Evolutionary conservation across 2,329 filamentous ascomycete genomes (phyloP).

Genomic region (Aspergillus sp.): DNA sequence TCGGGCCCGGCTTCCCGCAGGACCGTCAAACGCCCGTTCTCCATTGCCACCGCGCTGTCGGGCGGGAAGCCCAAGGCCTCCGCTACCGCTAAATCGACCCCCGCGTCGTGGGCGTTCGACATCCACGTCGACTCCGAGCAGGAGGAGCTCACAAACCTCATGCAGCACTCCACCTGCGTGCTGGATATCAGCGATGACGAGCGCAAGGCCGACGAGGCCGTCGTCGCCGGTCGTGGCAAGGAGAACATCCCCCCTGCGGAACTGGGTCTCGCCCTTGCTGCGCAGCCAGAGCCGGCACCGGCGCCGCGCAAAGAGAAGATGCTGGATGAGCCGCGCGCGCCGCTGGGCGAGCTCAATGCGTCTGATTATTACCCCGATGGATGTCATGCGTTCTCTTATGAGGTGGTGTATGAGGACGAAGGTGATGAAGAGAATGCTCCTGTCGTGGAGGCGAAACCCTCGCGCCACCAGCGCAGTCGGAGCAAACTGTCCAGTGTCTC

Average conservation of each 20-base stretch:
- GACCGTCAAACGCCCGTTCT: slow-evolving; percentile 64
- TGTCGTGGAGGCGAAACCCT: slow-evolving; percentile 15
- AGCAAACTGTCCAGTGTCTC: slow-evolving; percentile 22
- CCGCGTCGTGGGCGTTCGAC: slow-evolving; percentile 73
- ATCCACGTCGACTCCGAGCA: slow-evolving; percentile 91
- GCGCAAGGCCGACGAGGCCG: slow-evolving; percentile 50
- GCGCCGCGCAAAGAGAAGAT: slow-evolving; percentile 41
- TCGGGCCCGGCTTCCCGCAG: slow-evolving; percentile 61
- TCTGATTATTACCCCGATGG: slow-evolving; percentile 66
- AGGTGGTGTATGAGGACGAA: slow-evolving; percentile 62
- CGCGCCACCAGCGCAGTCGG: slow-evolving; percentile 4
- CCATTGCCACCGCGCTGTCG: slow-evolving; percentile 70
- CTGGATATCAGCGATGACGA: slow-evolving; percentile 91
- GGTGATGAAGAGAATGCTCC: slow-evolving; percentile 20
- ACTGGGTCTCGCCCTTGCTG: slow-evolving; percentile 59
- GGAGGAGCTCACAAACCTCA: slow-evolving; percentile 85
- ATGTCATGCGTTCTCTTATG: slow-evolving; percentile 60
- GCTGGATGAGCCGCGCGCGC: slow-evolving; percentile 62
- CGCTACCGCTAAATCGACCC: slow-evolving; percentile 41
- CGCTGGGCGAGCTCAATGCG: slow-evolving; percentile 65
- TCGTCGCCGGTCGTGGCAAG: slow-evolving; percentile 63
- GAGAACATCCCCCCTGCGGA: slow-evolving; percentile 80
- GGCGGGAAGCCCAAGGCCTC: slow-evolving; percentile 49
- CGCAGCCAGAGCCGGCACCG: slow-evolving; percentile 11
- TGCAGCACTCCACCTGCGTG: slow-evolving; percentile 83